Percentiles rank a stretch among this genome's conserved stretches.
Evolutionary conservation across 2,329 filamentous ascomycete species (phyloP).

Genomic region (Claviceps capensis): DNA sequence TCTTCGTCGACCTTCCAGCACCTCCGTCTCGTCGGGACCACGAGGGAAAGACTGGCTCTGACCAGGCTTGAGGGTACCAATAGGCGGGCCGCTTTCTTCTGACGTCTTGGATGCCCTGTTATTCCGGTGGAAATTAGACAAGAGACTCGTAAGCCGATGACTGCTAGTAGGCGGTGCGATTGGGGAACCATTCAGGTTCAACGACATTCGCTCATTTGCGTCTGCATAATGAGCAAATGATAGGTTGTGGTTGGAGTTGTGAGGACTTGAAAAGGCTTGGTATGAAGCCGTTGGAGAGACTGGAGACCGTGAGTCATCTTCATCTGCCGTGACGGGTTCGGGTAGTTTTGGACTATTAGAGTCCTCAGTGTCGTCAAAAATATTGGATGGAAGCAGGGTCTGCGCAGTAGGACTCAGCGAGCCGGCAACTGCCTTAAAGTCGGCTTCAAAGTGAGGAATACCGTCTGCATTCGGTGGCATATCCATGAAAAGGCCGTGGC

Average conservation of each 20-base stretch:
- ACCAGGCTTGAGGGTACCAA: conserved; percentile 55
- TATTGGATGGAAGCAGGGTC: conserved; percentile 56
- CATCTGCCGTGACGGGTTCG: conserved; percentile 16
- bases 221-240: conserved; percentile 39
- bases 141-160: conserved; percentile 32
- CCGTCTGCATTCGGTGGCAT: conserved; percentile 25
- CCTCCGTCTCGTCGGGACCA: conserved; percentile 42
- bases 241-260: conserved; percentile 44
- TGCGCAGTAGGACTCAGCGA: conserved; percentile 68
- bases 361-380: conserved; percentile 48
- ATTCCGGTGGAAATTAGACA: conserved; percentile 49
- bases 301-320: conserved; percentile 44
- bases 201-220: conserved; percentile 28
- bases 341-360: conserved; percentile 19
- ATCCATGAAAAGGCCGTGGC: conserved; percentile 39
- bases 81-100: conserved; percentile 36
- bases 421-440: conserved; percentile 48
- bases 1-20: conserved; percentile 37
- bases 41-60: conserved; percentile 70
- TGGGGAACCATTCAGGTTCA: conserved; percentile 27
- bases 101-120: conserved; percentile 43
- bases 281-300: conserved; percentile 43
- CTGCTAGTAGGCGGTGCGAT: conserved; percentile 15
- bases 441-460: conserved; percentile 43
- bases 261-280: conserved; percentile 47